These are phyloP conservation scores for Boletus sensibilis DNA, from an alignment of 768 basidiomycete genomes.

Conservation along the genomic window DNA sequence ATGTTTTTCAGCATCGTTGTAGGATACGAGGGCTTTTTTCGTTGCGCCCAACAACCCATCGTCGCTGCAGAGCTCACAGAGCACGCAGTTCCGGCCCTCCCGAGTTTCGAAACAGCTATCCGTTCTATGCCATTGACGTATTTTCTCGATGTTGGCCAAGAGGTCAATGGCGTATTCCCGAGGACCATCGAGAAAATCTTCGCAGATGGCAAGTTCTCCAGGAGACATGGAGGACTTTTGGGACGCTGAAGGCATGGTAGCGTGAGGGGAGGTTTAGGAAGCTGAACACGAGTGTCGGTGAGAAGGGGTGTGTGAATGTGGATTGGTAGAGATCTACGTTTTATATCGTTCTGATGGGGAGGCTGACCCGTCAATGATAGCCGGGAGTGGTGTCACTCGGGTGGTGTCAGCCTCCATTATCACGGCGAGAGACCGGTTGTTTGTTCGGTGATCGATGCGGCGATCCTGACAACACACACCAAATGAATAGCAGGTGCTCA, in stretches of 20 bases:
- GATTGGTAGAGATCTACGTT: neutral
- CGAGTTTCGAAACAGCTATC: neutral
- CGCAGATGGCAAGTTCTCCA: constrained; percentile 13
- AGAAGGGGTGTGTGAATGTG: neutral
- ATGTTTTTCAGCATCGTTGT: neutral
- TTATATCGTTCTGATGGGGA: constrained; percentile 4
- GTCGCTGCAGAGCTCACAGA: constrained; percentile 12
- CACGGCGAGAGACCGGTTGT: neutral
- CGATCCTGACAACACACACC: neutral
- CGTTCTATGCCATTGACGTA: neutral
- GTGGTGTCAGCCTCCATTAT: constrained; percentile 6
- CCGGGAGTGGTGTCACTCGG: neutral
- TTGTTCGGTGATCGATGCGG: neutral
- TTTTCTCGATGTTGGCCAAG: constrained; percentile 5
- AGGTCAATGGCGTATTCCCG: constrained; percentile 11
- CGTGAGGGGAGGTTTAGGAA: neutral
- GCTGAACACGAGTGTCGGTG: neutral
- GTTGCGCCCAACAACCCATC: constrained; percentile 10
- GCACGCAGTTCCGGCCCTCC: neutral
- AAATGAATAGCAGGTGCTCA: neutral
- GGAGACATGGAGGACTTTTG: constrained; percentile 9
- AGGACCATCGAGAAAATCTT: constrained; percentile 14
- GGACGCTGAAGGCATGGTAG: constrained; percentile 1
- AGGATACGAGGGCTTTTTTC: constrained; percentile 3
- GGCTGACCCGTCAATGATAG: constrained; percentile 8